Evolutionary conservation across 768 basidiomycete genomes (phyloP), one percentile per base, ranked within the genome.

Genomic region (Hemileccinum impolitum): DNA sequence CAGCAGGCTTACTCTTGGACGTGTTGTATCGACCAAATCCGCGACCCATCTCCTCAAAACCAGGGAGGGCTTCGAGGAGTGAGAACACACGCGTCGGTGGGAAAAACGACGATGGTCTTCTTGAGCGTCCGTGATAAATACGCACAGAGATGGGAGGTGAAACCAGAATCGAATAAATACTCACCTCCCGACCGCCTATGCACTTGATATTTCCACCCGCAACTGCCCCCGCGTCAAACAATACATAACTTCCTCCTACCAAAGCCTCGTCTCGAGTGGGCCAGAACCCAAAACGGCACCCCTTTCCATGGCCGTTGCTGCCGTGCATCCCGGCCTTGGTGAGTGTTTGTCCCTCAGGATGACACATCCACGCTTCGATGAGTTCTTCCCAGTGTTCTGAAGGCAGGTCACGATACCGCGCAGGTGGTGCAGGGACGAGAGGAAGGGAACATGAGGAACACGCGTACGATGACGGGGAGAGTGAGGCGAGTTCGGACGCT

Each of bases 351-450:
- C 54, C 64, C 60, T 96, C 93, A 9, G 83, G 67, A 67, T 97
- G 95, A 60, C 95, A 98, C 88, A 98, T 93, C 95, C 95, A 98
- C 7, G 94, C 87, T 54, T 97, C 95, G 17, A 98, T 82, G 14
- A 98, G 82, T 65, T 98, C 95, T 54, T 92, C 87, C 95, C 95
- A 98, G 59, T 98, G 87, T 63, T 97, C 94, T 4, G 90, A 94
- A 3, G 95, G 95, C 12, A 98, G 73, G 62, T 96, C 94, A 34
- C 84, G 80, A 66, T 89, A 98, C 39, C 68, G 71, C 17, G 81
- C 64, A 36, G 68, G 71, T 6, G 79, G 67, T 0, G 76, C 69
- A 32, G 85, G 76, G 12, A 77, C 65, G 30, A 95, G 69, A 11
- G 87, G 84, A 10, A 90, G 72, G 3, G 87, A 85, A 62, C 93